A percentile compares a stretch with the other conserved stretches of the same genome.
Evolutionary conservation across 176 grass and related monocot species (phyloP).

Genomic region (Sorghum bicolor): Sorghum_bicolor_NCBIv3 NC_012875.2:56196001-56196500

Average conservation of each 20-base stretch:
- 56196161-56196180: slow-evolving; percentile 95
- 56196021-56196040: neutral
- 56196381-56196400: slow-evolving; percentile 82
- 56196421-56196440: slow-evolving; percentile 96
- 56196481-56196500: neutral
- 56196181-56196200: slow-evolving; percentile 93
- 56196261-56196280: neutral
- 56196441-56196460: slow-evolving; percentile 68
- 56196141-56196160: slow-evolving; percentile 71
- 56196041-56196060: neutral
- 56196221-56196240: neutral
- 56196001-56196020: neutral
- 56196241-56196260: neutral
- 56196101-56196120: slow-evolving; percentile 93
- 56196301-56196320: neutral
- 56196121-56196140: slow-evolving; percentile 94
- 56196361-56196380: slow-evolving; percentile 80
- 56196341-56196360: slow-evolving; percentile 70
- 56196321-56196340: neutral
- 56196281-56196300: neutral
- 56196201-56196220: slow-evolving; percentile 74
- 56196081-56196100: slow-evolving; percentile 94
- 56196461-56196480: neutral
- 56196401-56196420: slow-evolving; percentile 95
- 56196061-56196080: slow-evolving; percentile 37